Conservation (phyloP, 2,329 filamentous ascomycete genomes). For the Fusarium sp. region DNA sequence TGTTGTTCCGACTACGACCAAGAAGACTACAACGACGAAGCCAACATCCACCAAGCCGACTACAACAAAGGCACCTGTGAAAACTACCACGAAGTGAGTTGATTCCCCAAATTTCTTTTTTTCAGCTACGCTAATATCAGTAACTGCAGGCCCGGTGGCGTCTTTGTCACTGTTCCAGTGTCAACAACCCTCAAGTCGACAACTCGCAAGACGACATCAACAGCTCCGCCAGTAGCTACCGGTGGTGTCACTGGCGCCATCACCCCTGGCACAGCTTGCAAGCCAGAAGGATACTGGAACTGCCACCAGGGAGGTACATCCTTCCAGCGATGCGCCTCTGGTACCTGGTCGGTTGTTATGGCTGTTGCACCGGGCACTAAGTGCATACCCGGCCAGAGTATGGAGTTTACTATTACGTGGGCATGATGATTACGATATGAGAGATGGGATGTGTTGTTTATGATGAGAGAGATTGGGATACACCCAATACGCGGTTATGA, state of each 20-base stretch:
- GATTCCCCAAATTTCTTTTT: not conserved
- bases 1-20: not conserved
- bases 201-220: constrained; percentile 29
- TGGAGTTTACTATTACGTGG: constrained; percentile 32
- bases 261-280: constrained; percentile 19
- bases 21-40: constrained; percentile 6
- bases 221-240: constrained; percentile 20
- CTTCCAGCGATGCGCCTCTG: constrained; percentile 71
- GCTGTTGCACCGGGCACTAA: constrained; percentile 64
- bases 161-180: constrained; percentile 19
- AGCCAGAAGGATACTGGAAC: constrained; percentile 45
- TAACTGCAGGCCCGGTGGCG: constrained; percentile 11
- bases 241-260: constrained; percentile 19
- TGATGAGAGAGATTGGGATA: not conserved
- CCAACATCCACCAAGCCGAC: not conserved
- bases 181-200: constrained; percentile 37
- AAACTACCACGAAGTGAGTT: constrained; percentile 21
- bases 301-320: constrained; percentile 19
- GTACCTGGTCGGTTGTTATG: constrained; percentile 62
- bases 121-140: not conserved
- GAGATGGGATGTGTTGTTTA: not conserved
- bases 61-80: constrained; percentile 9
- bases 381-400: constrained; percentile 53
- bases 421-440: constrained; percentile 15
- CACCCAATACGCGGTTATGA: not conserved